Base-by-base conservation (phyloP, 768 basidiomycete genomes). In the Lactarius pseudohatsudake region DNA sequence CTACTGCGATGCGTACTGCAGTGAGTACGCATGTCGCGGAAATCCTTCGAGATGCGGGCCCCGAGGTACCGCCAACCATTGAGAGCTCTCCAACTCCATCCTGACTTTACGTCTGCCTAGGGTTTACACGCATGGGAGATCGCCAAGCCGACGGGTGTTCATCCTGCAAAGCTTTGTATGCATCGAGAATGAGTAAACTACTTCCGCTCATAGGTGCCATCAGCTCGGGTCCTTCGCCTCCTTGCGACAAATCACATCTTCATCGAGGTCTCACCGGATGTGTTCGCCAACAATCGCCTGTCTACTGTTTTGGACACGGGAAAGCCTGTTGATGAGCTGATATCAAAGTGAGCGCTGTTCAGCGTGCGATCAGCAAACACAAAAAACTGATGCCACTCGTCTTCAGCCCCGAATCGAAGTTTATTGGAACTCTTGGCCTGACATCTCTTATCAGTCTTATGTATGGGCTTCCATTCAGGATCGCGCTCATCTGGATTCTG, bases 201-300 rank as follows among this genome's bases (percentile, higher is more conserved):
- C 13, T 13, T 26, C 22, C 22, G 13, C 50, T 50, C 22, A 34
- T 13, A 11, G 22, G 13, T 26, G 13, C 13, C 50, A 15, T 26
- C 22, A 50, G 50, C 50, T 50, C 50, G 50, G 22, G 22, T 7
- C 13, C 22, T 50, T 13, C 50, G 50, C 6, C 50, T 50, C 13
- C 50, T 50, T 26, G 50, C 50, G 22, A 50, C 50, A 50, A 50
- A 50, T 50, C 50, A 50, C 13, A 50, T 50, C 13, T 50, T 50
- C 50, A 26, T 50, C 9, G 50, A 50, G 4, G 50, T 50, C 22
- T 50, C 50, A 15, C 50, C 50, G 22, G 50, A 50, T 15, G 50
- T 50, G 22, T 50, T 50, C 3, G 50, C 50, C 13, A 50, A 26
- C 2, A 50, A 50, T 13, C 50, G 50, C 22, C 5, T 50, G 22